These are phyloP conservation scores for Botrytis hyacinthi DNA, from an alignment of 2,329 filamentous ascomycete genomes.

Conservation along the genomic window DNA sequence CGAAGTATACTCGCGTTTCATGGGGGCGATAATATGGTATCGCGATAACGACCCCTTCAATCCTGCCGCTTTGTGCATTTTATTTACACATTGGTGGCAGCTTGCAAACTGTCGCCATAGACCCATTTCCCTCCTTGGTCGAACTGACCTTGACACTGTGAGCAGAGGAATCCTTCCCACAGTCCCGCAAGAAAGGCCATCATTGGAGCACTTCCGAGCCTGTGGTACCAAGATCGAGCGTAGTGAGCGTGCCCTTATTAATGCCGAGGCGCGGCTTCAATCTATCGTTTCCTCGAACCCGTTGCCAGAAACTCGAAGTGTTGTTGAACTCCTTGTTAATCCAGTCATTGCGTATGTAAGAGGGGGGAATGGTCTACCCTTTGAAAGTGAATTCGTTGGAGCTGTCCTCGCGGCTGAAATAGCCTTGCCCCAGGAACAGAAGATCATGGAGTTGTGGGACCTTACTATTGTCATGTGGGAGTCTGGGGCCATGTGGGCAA, in stretches of 20 bases:
- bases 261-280: constrained; percentile 7
- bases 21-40: constrained; percentile 10
- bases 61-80: neutral
- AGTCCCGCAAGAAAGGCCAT: neutral
- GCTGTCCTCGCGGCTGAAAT: constrained; percentile 4
- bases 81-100: constrained; percentile 4
- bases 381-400: constrained; percentile 4
- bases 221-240: neutral
- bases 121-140: neutral
- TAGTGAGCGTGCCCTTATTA: neutral
- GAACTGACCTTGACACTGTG: neutral
- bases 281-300: neutral
- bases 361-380: neutral
- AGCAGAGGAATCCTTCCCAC: no score
- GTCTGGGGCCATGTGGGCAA: neutral
- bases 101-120: constrained; percentile 12
- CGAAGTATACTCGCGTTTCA: neutral
- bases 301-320: neutral
- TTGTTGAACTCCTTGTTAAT: neutral
- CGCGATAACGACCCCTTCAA: constrained; percentile 9
- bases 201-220: constrained; percentile 8
- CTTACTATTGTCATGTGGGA: constrained; percentile 3
- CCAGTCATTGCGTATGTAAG: neutral
- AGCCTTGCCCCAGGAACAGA: neutral
- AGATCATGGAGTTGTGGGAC: constrained; percentile 13